phyloP scores from a whole-genome alignment of 345 rosid species.

The Limnanthes douglasii region DNA sequence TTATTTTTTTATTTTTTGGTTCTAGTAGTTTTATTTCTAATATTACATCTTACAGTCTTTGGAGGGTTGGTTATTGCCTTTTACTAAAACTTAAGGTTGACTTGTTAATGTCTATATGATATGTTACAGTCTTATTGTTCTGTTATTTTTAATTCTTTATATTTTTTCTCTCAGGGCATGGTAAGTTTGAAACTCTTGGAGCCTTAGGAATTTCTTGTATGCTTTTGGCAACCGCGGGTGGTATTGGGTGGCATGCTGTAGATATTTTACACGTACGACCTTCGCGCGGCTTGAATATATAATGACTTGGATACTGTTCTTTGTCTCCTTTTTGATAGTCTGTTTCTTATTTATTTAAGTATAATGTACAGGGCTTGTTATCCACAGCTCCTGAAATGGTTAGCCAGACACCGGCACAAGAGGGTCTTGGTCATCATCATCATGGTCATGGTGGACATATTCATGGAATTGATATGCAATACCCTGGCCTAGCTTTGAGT shows the following conservation, averaged over 20 bases:
- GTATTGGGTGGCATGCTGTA: constrained; percentile 83
- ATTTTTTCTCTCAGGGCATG: constrained; percentile 49
- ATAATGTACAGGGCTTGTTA: constrained; percentile 29
- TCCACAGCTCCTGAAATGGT: constrained; percentile 35
- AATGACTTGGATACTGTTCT: too few species aligned
- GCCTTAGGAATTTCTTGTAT: constrained; percentile 87
- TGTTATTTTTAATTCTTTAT: too few species aligned
- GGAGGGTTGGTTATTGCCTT: too few species aligned
- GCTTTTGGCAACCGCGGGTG: constrained; percentile 85
- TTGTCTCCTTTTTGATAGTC: background rate
- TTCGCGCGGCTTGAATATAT: too few species aligned
- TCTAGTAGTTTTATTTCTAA: too few species aligned
- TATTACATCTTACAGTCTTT: too few species aligned
- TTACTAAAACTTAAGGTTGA: too few species aligned
- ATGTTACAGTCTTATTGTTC: too few species aligned
- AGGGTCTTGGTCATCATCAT: constrained; percentile 14
- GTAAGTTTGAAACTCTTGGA: constrained; percentile 86
- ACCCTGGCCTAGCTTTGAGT: constrained; percentile 67
- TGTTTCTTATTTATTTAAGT: background rate
- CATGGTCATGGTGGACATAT: constrained; percentile 38
- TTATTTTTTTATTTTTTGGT: too few species aligned
- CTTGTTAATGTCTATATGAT: too few species aligned
- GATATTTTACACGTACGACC: constrained; percentile 44
- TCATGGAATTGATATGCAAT: constrained; percentile 71
- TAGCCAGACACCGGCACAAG: constrained; percentile 20